Conservation (phyloP, 164 flowering plant species). For the Cinnamomum micranthum region DNA sequence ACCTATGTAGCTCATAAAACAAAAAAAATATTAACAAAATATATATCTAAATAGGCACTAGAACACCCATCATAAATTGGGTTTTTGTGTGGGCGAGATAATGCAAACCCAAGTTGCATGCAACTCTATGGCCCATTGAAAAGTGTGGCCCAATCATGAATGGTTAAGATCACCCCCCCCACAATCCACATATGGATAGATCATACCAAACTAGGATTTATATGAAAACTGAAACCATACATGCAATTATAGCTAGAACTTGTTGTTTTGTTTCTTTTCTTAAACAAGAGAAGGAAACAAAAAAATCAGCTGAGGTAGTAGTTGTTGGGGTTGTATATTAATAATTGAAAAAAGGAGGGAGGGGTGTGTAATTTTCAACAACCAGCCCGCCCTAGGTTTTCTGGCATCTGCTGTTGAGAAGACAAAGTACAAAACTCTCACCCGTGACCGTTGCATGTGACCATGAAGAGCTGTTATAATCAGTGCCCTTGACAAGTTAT, state of each 20-base stretch:
- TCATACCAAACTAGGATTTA: neutral
- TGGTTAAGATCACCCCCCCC: too few relatives aligned
- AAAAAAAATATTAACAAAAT: too few relatives aligned
- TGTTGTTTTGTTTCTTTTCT: neutral
- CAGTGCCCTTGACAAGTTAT: slow-evolving; percentile 51
- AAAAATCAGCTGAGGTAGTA: neutral
- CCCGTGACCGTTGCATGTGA: slow-evolving; percentile 97
- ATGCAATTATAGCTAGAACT: neutral
- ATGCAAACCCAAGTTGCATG: too few relatives aligned
- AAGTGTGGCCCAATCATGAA: too few relatives aligned
- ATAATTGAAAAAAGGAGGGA: neutral
- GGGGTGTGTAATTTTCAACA: neutral
- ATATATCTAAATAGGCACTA: too few relatives aligned
- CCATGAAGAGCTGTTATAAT: slow-evolving; percentile 59
- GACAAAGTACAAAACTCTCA: slow-evolving; percentile 34
- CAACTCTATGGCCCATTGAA: too few relatives aligned
- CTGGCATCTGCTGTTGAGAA: slow-evolving; percentile 19
- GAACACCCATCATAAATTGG: too few relatives aligned
- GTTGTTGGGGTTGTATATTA: too few relatives aligned
- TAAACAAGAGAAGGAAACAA: too few relatives aligned
- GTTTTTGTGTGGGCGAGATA: too few relatives aligned
- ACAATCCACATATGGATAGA: neutral
- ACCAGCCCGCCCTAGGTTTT: neutral
- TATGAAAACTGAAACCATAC: neutral
- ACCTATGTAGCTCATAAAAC: too few relatives aligned